Evolutionary conservation across 2,329 filamentous ascomycete genomes (phyloP).

Genomic region (Ciborinia camelliae): DNA sequence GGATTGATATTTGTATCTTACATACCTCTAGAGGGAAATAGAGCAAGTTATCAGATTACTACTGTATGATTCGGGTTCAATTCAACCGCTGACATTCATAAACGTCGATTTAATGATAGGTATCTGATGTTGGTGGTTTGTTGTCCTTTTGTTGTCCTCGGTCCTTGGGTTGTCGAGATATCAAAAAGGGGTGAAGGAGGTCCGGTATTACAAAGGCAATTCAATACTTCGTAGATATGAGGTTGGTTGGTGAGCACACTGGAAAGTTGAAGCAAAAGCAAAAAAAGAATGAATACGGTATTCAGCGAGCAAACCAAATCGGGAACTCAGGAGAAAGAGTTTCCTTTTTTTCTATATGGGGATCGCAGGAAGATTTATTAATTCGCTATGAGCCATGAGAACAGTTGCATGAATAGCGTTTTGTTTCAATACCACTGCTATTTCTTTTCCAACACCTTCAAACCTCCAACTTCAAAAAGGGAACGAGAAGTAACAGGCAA

Average conservation of each 20-base stretch:
- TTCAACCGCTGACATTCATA: background rate
- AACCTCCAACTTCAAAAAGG: background rate
- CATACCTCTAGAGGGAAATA: background rate
- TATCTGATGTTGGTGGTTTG: background rate
- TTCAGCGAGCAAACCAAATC: background rate
- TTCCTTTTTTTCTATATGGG: background rate
- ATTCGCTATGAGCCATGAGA: background rate
- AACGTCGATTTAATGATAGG: background rate
- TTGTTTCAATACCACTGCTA: background rate
- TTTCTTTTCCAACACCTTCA: background rate
- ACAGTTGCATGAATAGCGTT: background rate
- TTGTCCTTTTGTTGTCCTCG: background rate
- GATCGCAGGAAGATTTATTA: constrained; percentile 2
- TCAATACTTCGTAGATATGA: background rate
- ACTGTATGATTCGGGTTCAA: background rate
- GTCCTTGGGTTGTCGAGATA: background rate
- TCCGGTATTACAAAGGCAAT: background rate
- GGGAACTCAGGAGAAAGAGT: background rate
- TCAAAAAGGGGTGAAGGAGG: background rate
- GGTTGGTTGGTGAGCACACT: background rate
- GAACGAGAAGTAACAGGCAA: background rate
- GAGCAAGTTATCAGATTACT: background rate
- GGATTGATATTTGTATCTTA: background rate
- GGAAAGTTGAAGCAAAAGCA: background rate
- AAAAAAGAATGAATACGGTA: background rate